Conservation (phyloP, 352 stramenopile species). For the Phytophthora multivora region DNA sequence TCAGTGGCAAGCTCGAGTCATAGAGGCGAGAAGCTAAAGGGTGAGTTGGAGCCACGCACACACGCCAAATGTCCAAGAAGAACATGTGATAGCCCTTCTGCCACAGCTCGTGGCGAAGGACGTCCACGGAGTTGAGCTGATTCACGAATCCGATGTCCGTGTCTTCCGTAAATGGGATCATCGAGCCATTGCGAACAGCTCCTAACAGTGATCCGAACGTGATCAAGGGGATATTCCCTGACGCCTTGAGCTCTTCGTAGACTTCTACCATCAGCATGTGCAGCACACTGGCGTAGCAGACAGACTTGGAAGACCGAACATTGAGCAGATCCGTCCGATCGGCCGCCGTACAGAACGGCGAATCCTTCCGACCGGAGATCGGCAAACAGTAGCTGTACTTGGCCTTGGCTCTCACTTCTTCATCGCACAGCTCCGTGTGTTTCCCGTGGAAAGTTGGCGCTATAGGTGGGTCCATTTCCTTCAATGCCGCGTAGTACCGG, state of each 20-base stretch:
- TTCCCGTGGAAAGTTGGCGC: slow-evolving; percentile 35
- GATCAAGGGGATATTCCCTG: slow-evolving; percentile 35
- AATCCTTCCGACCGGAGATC: slow-evolving; percentile 52
- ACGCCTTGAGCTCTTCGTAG: slow-evolving; percentile 45
- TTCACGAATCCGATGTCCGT: slow-evolving; percentile 50
- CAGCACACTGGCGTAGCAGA: slow-evolving; percentile 56
- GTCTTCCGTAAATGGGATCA: slow-evolving; percentile 67
- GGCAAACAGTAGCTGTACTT: slow-evolving; percentile 52
- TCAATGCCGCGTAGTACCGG: slow-evolving; percentile 22
- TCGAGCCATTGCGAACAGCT: slow-evolving; percentile 49
- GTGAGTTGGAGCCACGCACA: slow-evolving; percentile 50
- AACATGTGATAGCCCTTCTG: slow-evolving; percentile 63
- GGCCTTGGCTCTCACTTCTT: background rate
- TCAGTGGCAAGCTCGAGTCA: slow-evolving; percentile 28
- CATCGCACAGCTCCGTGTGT: slow-evolving; percentile 25
- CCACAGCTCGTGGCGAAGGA: slow-evolving; percentile 26
- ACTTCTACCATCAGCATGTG: slow-evolving; percentile 66
- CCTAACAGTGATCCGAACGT: slow-evolving; percentile 55
- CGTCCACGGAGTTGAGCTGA: slow-evolving; percentile 12
- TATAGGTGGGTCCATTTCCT: slow-evolving; percentile 17
- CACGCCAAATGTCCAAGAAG: slow-evolving; percentile 42
- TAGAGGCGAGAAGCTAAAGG: slow-evolving; percentile 43
- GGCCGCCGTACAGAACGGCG: slow-evolving; percentile 42
- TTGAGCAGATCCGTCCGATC: slow-evolving; percentile 55
- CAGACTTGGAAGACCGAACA: slow-evolving; percentile 23